Conservation (phyloP, 2,329 filamentous ascomycete species). For the Xylariaceae sp. region DNA sequence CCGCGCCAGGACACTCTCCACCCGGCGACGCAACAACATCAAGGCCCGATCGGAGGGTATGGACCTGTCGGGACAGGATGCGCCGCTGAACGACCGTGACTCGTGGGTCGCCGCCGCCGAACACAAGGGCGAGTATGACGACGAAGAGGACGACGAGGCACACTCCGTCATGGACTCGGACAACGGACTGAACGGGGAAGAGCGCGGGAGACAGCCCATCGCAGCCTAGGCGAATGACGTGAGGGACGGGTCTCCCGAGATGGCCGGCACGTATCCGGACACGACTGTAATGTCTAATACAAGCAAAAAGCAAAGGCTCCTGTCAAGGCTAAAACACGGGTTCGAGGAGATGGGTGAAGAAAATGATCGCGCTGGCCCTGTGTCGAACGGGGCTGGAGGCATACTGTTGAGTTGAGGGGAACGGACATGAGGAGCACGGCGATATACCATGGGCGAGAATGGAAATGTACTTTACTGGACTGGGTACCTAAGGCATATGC, state of each 20-base stretch:
- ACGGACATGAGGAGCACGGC: neutral
- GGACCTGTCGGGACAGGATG: conserved; percentile 81
- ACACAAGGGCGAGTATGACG: conserved; percentile 57
- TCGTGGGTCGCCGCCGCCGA: conserved; percentile 77
- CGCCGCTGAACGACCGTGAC: conserved; percentile 72
- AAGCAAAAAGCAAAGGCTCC: neutral
- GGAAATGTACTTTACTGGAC: neutral
- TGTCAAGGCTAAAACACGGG: neutral
- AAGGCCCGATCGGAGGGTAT: conserved; percentile 66
- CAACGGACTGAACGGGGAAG: conserved; percentile 53
- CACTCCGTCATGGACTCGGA: conserved; percentile 53
- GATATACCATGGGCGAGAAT: neutral
- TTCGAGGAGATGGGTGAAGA: neutral
- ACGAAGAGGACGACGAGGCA: conserved; percentile 61
- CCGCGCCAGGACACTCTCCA: conserved; percentile 82
- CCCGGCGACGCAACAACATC: conserved; percentile 74
- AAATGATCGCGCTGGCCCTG: too few species aligned
- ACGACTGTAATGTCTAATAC: neutral
- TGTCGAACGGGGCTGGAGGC: neutral
- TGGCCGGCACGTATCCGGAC: neutral
- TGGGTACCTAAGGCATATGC: neutral
- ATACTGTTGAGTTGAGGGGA: neutral
- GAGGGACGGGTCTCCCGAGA: neutral
- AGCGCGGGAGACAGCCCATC: conserved; percentile 30
- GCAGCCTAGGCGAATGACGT: conserved; percentile 2